phyloP scores from a whole-genome alignment of 495 filamentous ascomycete species.

The Penicillium mononematosum region DNA sequence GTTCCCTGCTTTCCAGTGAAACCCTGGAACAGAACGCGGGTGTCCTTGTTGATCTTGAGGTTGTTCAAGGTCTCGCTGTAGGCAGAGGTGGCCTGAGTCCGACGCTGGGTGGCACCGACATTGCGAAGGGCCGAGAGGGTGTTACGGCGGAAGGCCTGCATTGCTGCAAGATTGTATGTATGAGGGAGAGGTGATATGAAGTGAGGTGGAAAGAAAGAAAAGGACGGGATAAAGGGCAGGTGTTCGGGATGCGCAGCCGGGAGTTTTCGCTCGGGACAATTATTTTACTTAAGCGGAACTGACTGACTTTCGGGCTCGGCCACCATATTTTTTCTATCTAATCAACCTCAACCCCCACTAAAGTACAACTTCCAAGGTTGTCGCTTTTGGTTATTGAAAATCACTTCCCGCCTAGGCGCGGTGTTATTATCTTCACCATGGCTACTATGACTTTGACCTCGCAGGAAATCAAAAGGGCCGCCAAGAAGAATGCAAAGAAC shows the following conservation, averaged over 20 bases:
- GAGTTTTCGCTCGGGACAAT: slow-evolving; percentile 46
- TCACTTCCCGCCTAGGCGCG: slow-evolving; percentile 7
- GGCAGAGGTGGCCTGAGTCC: slow-evolving; percentile 61
- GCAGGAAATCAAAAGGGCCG: slow-evolving; percentile 46
- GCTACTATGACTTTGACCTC: slow-evolving; percentile 62
- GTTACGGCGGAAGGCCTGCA: slow-evolving; percentile 56
- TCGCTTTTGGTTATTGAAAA: background rate
- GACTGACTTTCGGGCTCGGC: slow-evolving; percentile 29
- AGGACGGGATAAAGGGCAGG: slow-evolving; percentile 25
- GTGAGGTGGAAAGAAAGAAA: slow-evolving; percentile 18
- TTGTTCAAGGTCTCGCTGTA: slow-evolving; percentile 86
- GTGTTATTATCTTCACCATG: slow-evolving; percentile 44
- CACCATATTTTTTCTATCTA: slow-evolving; percentile 33
- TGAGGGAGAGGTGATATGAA: slow-evolving; percentile 25
- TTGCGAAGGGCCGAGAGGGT: slow-evolving; percentile 50
- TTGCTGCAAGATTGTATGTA: slow-evolving; percentile 32
- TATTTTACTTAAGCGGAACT: slow-evolving; percentile 46
- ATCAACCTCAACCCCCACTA: slow-evolving; percentile 23
- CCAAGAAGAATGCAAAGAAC: slow-evolving; percentile 69
- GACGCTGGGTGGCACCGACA: slow-evolving; percentile 52
- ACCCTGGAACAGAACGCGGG: slow-evolving; percentile 93
- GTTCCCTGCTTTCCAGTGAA: slow-evolving; percentile 99
- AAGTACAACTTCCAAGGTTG: background rate
- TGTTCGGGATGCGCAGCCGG: slow-evolving; percentile 35
- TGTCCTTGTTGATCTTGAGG: slow-evolving; percentile 87